A percentile compares a stretch with the other conserved stretches of the same genome.
Evolutionary conservation across 2,329 filamentous ascomycete species (phyloP).

Genomic region (Arthrinium puccinioides): DNA sequence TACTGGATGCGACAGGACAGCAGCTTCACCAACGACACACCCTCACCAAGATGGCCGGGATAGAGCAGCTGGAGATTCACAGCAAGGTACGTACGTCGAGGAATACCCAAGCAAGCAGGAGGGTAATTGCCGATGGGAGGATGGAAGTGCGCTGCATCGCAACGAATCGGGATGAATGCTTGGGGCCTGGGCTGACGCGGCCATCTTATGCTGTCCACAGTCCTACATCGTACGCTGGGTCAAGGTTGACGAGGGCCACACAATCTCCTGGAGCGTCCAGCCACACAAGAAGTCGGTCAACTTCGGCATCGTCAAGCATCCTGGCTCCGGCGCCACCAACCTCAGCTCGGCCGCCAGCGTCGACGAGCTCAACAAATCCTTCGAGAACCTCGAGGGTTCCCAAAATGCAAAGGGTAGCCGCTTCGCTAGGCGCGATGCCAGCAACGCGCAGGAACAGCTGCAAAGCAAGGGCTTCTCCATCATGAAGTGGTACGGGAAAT

Average conservation of each 20-base stretch:
- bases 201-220: constrained; percentile 39
- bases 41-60: constrained; percentile 65
- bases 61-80: constrained; percentile 95
- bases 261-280: constrained; percentile 95
- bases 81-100: constrained; percentile 85
- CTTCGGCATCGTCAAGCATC: constrained; percentile 97
- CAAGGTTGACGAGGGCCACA: constrained; percentile 80
- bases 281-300: constrained; percentile 98
- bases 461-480: constrained; percentile 61
- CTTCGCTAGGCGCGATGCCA: constrained; percentile 49
- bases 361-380: constrained; percentile 36
- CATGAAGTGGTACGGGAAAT: constrained; percentile 86
- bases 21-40: not conserved
- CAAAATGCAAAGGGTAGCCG: constrained; percentile 35
- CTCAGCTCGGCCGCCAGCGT: constrained; percentile 30
- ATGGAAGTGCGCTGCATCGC: too few species aligned
- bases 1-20: not conserved
- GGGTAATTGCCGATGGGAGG: too few species aligned
- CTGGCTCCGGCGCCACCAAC: constrained; percentile 58
- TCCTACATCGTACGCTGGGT: constrained; percentile 98
- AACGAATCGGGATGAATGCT: too few species aligned
- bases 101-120: too few species aligned
- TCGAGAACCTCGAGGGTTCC: constrained; percentile 34
- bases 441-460: constrained; percentile 55
- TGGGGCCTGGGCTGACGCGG: not conserved